Base-by-base conservation (phyloP, 352 stramenopile genomes). In the Thraustotheca clavata region DNA sequence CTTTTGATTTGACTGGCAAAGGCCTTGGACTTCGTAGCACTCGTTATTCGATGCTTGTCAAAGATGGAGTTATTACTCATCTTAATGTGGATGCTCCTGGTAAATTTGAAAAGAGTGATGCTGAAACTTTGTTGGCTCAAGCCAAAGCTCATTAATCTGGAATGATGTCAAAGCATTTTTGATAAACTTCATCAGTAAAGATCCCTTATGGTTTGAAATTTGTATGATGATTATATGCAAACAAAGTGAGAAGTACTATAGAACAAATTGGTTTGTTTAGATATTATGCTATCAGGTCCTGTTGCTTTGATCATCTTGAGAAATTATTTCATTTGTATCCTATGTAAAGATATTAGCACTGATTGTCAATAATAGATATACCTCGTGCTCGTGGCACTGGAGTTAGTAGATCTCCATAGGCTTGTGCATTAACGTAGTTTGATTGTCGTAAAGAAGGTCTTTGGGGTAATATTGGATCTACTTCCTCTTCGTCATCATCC, bases 31-130 rank as follows among this genome's bases (percentile, higher is more conserved):
- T 59, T 2, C 49, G 27, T n/a, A 41, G n/a, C 9, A 59, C 50
- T 26, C 33, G 50, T 22, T 26, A 43, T 20, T 38, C 26, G 33
- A 34, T 60, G n/a, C 41, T 26, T 27, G 14, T 26, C 57, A 65
- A 32, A 2, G 38, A 22, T 26, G 18, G 22, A 20, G 22, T 50
- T 35, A 9, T 65, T 29, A 54, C 46, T 18, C 8, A 29, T 11
- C 4, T 52, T 46, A 65, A 65, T 46, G 26, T 65, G 3, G 57
- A 65, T 38, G 38, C 34, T 4, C 24, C 22, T 35, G 39, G 39
- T 46, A 50, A 65, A 34, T 54, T 49, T 9, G 22, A 65, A 20
- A 33, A 43, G 14, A 54, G 35, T 20, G 38, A 54, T 35, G 57
- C 57, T 26, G 35, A 40, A 9, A 40, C 39, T 16, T 43, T 65